Percentiles rank a stretch among this genome's conserved stretches.
These are phyloP conservation scores for Hyphopichia homilentoma DNA, from an alignment of 805 yeast genomes.

Conservation along the genomic window DNA sequence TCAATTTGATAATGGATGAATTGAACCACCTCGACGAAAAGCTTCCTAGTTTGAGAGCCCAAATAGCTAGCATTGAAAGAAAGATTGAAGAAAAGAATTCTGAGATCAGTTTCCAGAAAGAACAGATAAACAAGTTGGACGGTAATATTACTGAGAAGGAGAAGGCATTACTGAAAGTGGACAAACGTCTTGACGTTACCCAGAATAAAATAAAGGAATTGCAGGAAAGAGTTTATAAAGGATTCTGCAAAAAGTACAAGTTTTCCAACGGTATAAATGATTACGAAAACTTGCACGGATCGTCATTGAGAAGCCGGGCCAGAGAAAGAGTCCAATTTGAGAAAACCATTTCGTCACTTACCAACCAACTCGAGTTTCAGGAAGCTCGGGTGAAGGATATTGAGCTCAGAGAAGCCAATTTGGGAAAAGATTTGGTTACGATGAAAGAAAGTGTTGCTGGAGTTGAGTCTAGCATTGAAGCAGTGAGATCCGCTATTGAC, in stretches of 20 bases:
- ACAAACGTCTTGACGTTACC: slow-evolving; percentile 18
- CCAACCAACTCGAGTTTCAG: slow-evolving; percentile 65
- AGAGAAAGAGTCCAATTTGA: slow-evolving; percentile 60
- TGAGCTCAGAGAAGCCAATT: slow-evolving; percentile 38
- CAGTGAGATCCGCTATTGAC: slow-evolving; percentile 18
- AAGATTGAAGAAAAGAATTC: slow-evolving; percentile 39
- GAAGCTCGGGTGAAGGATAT: slow-evolving; percentile 55
- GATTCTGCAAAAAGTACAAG: slow-evolving; percentile 53
- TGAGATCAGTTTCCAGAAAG: slow-evolving; percentile 51
- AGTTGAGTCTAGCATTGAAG: slow-evolving; percentile 31
- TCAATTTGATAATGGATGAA: slow-evolving; percentile 56
- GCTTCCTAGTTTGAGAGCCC: slow-evolving; percentile 41
- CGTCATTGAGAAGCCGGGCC: slow-evolving; percentile 49
- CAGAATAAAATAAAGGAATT: slow-evolving; percentile 19
- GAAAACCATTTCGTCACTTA: slow-evolving; percentile 57
- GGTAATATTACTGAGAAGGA: slow-evolving; percentile 13
- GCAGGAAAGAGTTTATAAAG: slow-evolving; percentile 45
- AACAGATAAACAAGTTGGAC: slow-evolving; percentile 16
- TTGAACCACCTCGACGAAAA: slow-evolving; percentile 32
- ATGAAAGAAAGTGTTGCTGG: slow-evolving; percentile 30
- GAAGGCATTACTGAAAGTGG: slow-evolving; percentile 10
- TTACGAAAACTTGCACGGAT: slow-evolving; percentile 69
- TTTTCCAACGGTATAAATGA: slow-evolving; percentile 54
- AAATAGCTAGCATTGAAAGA: slow-evolving; percentile 42
- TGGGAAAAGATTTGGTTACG: slow-evolving; percentile 36